Base-by-base conservation (phyloP, 257 asterid genomes). In the Rubia yunnanensis region DNA sequence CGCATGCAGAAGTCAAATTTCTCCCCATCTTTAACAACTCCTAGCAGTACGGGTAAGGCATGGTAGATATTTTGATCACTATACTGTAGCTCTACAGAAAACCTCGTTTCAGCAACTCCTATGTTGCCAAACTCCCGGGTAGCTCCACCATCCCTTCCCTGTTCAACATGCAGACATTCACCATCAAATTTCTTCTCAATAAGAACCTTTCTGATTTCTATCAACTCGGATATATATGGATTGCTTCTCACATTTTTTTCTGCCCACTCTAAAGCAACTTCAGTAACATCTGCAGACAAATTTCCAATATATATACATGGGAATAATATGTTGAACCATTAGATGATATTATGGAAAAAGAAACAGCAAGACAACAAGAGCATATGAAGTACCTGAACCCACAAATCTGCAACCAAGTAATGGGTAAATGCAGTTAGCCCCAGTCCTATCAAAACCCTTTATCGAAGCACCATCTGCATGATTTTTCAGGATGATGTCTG, bases 341-440 rank as follows among this genome's bases (percentile, higher is more conserved):
- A 14, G 36, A 0, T 26, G 22, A 63, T 32, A 67, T 38, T 18
- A 24, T n/a, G 7, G 44, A 32, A 34, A 7, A 26, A 31, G 18
- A 31, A 72, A 57, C 35, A 36, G 36, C 23, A 41, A 26, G 14
- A 28, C 2, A 31, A 32, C 23, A 41, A 31, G 18, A 35, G 2
- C 4, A 10, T 13, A 27, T 46, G 18, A 70, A 73, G 65, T 72
- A 88, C 98, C 96, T 69, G 97, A 89, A 73, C 88, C 96, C 72
- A 92, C 92, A 71, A 92, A 92, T 36, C 72, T 84, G 97, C 99
- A 92, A 68, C 97, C 99, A n/a, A 89, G 96, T 69, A 92, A 96
- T 59, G 99, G 97, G 77, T 89, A 92, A 41, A 92, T 86, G 74
- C 99, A 87, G 82, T 92, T 89, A n/a, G 96, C 86, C 34, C 99